Conservation (phyloP, 495 filamentous ascomycete species). For the Hypoxylon intermedium region DNA sequence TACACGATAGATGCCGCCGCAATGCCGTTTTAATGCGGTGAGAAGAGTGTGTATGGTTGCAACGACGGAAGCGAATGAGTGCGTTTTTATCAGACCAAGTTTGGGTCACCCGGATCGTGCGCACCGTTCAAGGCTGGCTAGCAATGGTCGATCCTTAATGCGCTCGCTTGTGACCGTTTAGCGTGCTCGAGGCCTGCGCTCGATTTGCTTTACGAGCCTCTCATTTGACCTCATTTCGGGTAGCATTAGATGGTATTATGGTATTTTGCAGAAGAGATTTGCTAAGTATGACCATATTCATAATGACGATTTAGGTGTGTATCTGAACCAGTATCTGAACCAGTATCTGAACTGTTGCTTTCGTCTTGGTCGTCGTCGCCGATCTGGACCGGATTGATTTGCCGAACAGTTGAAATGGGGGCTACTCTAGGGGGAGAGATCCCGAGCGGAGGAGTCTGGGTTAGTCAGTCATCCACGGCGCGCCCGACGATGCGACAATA, state of each 20-base stretch:
- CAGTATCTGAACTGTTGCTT: too few species aligned
- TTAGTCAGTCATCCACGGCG: too few species aligned
- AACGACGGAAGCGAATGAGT: slow-evolving; percentile 3
- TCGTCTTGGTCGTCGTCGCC: too few species aligned
- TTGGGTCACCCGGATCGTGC: slow-evolving; percentile 21
- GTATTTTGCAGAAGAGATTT: neutral
- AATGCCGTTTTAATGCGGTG: neutral
- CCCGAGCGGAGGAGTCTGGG: too few species aligned
- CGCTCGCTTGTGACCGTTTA: slow-evolving; percentile 15
- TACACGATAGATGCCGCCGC: too few species aligned
- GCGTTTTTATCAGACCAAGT: slow-evolving; percentile 8
- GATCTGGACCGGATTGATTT: too few species aligned
- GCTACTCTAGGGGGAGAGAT: too few species aligned
- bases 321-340: neutral
- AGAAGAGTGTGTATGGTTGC: slow-evolving; percentile 1
- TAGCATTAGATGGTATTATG: neutral
- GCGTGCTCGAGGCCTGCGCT: neutral
- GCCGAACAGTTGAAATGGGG: too few species aligned
- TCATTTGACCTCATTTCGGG: slow-evolving; percentile 6
- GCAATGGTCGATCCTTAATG: slow-evolving; percentile 34
- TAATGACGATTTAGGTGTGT: neutral
- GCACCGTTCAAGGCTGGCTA: slow-evolving; percentile 11
- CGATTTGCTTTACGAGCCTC: neutral
- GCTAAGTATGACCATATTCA: neutral
- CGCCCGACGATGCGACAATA: too few species aligned